phyloP scores from a whole-genome alignment of 768 basidiomycete genomes.

The Hygrophoropsis aurantiaca region DNA sequence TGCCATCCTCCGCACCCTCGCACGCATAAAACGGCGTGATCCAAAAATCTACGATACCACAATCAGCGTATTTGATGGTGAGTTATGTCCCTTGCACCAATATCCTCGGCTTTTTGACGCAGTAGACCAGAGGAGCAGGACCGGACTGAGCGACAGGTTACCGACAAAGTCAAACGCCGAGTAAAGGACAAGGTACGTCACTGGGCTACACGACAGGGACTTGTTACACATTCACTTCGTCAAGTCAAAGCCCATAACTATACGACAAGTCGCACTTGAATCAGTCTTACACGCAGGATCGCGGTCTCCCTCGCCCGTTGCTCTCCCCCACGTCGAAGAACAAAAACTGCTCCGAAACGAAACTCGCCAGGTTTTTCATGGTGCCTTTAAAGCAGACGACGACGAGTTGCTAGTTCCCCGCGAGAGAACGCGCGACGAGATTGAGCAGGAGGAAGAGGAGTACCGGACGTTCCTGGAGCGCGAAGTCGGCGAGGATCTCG shows the following conservation, averaged over 20 bases:
- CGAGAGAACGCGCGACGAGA: conserved; percentile 76
- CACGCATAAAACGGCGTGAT: conserved; percentile 78
- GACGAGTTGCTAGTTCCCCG: conserved; percentile 73
- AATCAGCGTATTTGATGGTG: conserved; percentile 80
- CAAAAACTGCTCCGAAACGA: conserved; percentile 74
- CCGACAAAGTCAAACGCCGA: conserved; percentile 24
- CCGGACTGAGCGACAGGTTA: conserved; percentile 32
- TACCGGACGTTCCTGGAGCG: conserved; percentile 81
- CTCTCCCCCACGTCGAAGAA: conserved; percentile 74
- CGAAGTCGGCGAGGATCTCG: conserved; percentile 77
- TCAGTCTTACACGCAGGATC: conserved; percentile 62
- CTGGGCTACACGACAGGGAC: not conserved
- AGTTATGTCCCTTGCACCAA: too few species aligned
- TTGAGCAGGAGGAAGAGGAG: conserved; percentile 78
- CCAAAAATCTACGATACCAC: conserved; percentile 78
- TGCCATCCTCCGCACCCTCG: conserved; percentile 89
- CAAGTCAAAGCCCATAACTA: conserved; percentile 70
- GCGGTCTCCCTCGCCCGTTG: conserved; percentile 51
- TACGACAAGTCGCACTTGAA: conserved; percentile 71
- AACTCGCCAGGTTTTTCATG: conserved; percentile 82
- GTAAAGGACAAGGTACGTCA: conserved; percentile 54
- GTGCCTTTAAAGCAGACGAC: conserved; percentile 36
- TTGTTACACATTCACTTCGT: not conserved
- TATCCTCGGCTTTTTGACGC: not conserved
- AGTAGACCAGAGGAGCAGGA: conserved; percentile 66